Evolutionary conservation across 2,329 filamentous ascomycete genomes (phyloP), one percentile per base, ranked within the genome.

Genomic region (Sodiomyces alkalinus): DNA sequence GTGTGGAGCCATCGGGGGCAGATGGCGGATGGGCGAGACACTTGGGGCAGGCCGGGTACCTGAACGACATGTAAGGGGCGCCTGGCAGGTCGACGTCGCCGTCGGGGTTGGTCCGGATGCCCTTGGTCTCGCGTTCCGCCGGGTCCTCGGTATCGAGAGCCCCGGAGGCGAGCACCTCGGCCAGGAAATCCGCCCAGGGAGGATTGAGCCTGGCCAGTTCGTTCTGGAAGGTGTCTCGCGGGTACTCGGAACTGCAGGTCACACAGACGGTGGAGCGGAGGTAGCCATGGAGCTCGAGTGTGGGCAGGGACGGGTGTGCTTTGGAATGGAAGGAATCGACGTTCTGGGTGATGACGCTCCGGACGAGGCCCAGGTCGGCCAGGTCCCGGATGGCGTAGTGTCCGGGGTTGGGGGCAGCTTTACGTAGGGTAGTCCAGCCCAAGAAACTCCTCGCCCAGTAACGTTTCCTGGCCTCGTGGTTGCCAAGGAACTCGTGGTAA

Each of bases 371-470:
- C 39, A 90, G 57, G 4, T 65, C 53, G 3, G 72, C 80, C 19
- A 96, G 58, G 37, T 77, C 65, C 29, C 69, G 64, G 32, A 96
- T 68, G 3, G 86, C 83, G 47, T 69, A 64, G 55, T 98, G 90
- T 2, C 74, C 75, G 3, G 60, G 56, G 46, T 96, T 96, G 9
- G 87, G 86, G 33, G 58, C 60, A n/a, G 83, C 81, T 36, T 72
- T 76, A 44, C 79, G 60, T 39, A 96, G 58, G 24, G 72, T 83
- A 4, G 81, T 75, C 86, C 86, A 96, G 20, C 90, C 90, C 13
- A 98, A 58, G 51, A 92, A 98, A 46, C 81, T 92, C 27, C 90
- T 62, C 1, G 90, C 87, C 90, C 90, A 98, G 50, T 98, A 98
- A 35, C 90, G 64, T 53, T 94, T 90, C 39, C 90, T 64, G 9